Base-by-base conservation (phyloP, 768 basidiomycete genomes). In the Boletus subparvulus region DNA sequence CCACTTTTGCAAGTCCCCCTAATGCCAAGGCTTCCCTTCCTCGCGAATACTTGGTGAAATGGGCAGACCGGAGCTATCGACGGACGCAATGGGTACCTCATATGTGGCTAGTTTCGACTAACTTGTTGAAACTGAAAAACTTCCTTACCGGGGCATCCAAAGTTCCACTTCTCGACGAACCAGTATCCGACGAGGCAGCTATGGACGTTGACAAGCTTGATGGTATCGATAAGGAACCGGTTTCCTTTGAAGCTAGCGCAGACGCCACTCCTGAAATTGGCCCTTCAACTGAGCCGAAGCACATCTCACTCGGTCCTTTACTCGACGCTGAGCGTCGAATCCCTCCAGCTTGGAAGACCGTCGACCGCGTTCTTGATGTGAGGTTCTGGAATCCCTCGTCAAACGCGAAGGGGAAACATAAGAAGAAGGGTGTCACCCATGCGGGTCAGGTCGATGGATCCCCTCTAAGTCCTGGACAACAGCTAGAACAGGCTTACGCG, bases 31-130 rank as follows among this genome's bases (percentile, higher is more conserved):
- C 75, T 26, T 63, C 75, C 35, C 78, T 95, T 16, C 92, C 91
- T n/a, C 76, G 95, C 43, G 92, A 96, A 71, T 98, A 98, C 69
- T 83, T 98, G 13, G 84, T 98, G 53, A 98, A 98, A 70, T 98
- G 94, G 93, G 71, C 72, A 10, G 84, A 79, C 40, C 75, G 88
- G 44, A 91, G 93, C 61, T 98, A 90, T 70, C 77, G 89, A 51
- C 83, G 88, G 42, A 75, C 83, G 12, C 81, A 88, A 69, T 98
- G 94, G 94, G 93, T 97, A 2, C 89, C 93, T 32, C 94, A 98
- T 64, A 85, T 88, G 77, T 98, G 93, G 93, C 77, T 97, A 2
- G 75, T 85, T 32, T 82, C 87, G 11, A 85, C 82, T n/a, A 77
- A 83, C 50, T 67, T 73, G n/a, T 66, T 71, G 12, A 91, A 87